These are phyloP conservation scores for Fraxinus velutina DNA, from an alignment of 305 asterid species.

Conservation along the genomic window DNA sequence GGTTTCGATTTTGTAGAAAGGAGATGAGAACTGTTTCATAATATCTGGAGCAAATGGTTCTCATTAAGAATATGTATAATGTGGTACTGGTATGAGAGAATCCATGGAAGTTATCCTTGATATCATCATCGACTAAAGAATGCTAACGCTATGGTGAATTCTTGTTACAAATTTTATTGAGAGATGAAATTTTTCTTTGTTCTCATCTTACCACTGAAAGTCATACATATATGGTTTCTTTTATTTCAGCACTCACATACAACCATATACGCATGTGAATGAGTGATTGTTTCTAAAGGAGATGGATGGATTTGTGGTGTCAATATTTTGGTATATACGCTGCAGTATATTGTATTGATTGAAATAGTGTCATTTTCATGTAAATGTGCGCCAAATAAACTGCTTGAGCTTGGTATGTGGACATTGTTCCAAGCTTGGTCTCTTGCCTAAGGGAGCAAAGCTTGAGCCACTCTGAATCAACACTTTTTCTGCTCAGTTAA, in stretches of 20 bases:
- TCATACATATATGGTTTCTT: neutral
- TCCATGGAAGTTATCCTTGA: neutral
- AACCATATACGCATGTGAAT: neutral
- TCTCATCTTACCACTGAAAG: neutral
- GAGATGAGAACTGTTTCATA: neutral
- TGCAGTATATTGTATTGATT: neutral
- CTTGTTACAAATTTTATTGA: neutral
- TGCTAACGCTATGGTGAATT: neutral
- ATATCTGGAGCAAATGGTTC: neutral
- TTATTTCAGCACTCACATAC: neutral
- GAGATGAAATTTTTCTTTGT: neutral
- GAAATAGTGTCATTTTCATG: neutral
- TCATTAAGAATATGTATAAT: neutral
- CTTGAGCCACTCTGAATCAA: slow-evolving; percentile 34
- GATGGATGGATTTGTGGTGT: neutral
- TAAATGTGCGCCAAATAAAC: neutral
- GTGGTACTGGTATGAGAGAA: neutral
- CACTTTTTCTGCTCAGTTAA: slow-evolving; percentile 46
- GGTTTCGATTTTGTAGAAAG: neutral
- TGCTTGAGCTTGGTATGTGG: slow-evolving; percentile 30
- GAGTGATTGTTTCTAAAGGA: neutral
- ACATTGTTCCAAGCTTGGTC: slow-evolving; percentile 25
- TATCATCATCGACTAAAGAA: neutral
- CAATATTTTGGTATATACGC: neutral
- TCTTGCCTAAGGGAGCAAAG: slow-evolving; percentile 37